phyloP scores from a whole-genome alignment of 768 basidiomycete genomes.

The Clavulina sp. region DNA sequence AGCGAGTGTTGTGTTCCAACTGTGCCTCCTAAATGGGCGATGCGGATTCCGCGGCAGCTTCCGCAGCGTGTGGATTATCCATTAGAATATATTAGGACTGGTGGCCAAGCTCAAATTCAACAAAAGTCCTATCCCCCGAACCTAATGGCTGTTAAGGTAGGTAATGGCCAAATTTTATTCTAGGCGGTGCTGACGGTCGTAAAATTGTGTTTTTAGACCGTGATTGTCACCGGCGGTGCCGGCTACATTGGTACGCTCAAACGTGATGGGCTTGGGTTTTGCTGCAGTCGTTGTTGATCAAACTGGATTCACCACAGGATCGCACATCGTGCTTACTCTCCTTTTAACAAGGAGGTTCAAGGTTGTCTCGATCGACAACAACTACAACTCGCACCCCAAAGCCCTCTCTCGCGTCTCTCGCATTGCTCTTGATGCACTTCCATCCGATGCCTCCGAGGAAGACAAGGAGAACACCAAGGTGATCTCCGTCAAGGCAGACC shows the following conservation, averaged over 20 bases:
- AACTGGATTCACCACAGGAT: constrained; percentile 34
- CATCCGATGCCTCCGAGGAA: constrained; percentile 39
- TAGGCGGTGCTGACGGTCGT: too few relatives aligned
- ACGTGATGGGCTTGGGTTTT: constrained; percentile 6
- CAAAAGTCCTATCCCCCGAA: too few relatives aligned
- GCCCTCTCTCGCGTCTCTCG: constrained; percentile 61
- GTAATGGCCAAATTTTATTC: too few relatives aligned
- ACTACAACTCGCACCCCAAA: constrained; percentile 73
- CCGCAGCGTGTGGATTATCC: too few relatives aligned
- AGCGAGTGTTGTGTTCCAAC: too few relatives aligned
- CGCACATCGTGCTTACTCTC: constrained; percentile 78
- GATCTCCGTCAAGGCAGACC: constrained; percentile 51
- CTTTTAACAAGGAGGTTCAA: constrained; percentile 79
- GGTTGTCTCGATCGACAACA: constrained; percentile 89
- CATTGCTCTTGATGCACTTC: constrained; percentile 60
- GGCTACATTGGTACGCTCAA: constrained; percentile 64
- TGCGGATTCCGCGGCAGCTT: too few relatives aligned
- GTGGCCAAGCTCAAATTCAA: too few relatives aligned
- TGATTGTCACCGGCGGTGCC: constrained; percentile 63
- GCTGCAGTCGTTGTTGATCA: constrained; percentile 6
- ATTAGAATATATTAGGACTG: too few relatives aligned
- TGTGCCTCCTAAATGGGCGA: too few relatives aligned
- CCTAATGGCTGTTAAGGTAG: too few relatives aligned
- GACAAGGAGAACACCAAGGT: constrained; percentile 61
- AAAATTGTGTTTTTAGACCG: constrained; percentile 24